Evolutionary conservation across 176 grass and related monocot genomes (phyloP), one percentile per base, ranked within the genome.

Genomic region (Pontederia paniculata): DNA sequence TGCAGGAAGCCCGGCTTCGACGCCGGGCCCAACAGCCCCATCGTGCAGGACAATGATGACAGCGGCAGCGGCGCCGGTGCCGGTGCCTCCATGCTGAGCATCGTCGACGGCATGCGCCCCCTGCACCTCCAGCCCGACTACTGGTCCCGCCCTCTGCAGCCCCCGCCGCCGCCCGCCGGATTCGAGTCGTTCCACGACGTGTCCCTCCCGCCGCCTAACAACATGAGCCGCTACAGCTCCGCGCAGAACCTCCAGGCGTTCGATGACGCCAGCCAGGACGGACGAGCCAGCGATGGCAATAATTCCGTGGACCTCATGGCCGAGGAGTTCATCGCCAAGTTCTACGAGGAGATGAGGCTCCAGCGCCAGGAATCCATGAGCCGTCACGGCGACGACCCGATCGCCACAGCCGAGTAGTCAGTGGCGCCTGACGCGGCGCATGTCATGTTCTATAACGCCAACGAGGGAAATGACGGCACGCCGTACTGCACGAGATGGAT

Each of bases 251-350:
- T 86, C n/a, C 73, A 69, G 0, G 56, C 42, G 45, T 55, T 83
- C 0, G 54, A 60, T 22, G 65, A 48, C 20, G n/a, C 12, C 56
- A 9, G 15, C 7, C 17, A 14, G 9, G 15, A 17, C 3, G 56
- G 68, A 1, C 48, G 48, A 2, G 58, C 4, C 1, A 53, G 53
- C 9, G 18, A 21, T 5, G 58, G 50, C 13, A 82, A 19, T 12
- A 56, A 60, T 44, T 15, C 41, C 3, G 19, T 91, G 4, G 80
- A 91, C 56, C 60, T 69, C 55, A 76, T 66, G 73, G 88, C 78
- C 4, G 93, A 97, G 48, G 83, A 90, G 52, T 97, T 97, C 67
- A 90, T 97, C 56, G 72, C 86, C 0, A 79, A 58, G 45, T 97
- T 97, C 64, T 66, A 90, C 45, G 74, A 79, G 56, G 71, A 97